Evolutionary conservation across 129 eudicot genomes (phyloP), one percentile per base, ranked within the genome.

Genomic region (Heracleum sosnowskyi): DNA sequence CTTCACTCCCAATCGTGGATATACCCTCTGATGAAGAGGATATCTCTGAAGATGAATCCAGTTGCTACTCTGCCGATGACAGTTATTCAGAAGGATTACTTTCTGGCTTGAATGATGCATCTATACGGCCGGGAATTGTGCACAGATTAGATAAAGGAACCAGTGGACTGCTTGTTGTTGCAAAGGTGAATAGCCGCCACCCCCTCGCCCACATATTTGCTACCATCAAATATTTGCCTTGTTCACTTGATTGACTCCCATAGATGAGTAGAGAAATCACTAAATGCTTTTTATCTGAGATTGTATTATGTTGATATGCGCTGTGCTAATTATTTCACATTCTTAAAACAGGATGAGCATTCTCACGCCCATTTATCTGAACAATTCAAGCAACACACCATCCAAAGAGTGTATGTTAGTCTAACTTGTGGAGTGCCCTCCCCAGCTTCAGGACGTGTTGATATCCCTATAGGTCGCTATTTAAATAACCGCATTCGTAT

Each of bases 121-220:
- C 90, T 62, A 81, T 95, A 75, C 98, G 98, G 73, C 97, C 97
- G 1, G 98, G 98, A 47, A 91, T 95, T 51, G 98, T 95, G 70
- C 98, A 95, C 78, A 87, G 97, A 80, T 82, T 95, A 84, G 98
- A 95, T 81, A 95, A 95, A 87, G 98, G 98, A 74, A 91, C 98
- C 51, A 95, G 97, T 83, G 98, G 98, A 82, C 82, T 95, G 77
- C 93, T 95, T 60, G 96, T 95, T 51, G 94, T 95, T 84, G 98
- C 98, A 80, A 95, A 95, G 97, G 98, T 95, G 77, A 77, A 71
- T 78, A 49, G 17, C 53, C 7, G 4, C 55, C 45, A 22, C 28
- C 28, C 40, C 20, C 26, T 51, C 11, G 31, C 31, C 64, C 13
- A n/a, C 31, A 7, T 7, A 24, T 55, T 55, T 0, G 4, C 29